Evolutionary conservation across 1,284 basidiomycete genomes (phyloP).

Genomic region (Anthracocystis walkeri): DNA sequence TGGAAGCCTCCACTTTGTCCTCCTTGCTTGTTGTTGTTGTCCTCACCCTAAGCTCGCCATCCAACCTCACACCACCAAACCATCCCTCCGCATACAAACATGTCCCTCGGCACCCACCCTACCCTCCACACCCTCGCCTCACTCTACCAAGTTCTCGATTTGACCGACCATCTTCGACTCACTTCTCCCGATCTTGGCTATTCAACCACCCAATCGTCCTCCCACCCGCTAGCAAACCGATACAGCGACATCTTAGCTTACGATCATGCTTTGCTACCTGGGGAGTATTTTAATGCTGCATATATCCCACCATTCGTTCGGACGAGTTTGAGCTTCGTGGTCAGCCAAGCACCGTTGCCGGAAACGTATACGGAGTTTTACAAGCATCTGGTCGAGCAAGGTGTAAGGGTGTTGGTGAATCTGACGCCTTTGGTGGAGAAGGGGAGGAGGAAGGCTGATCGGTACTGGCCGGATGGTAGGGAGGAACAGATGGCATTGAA

Average conservation of each 20-base stretch:
- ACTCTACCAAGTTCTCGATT: constrained; percentile 32
- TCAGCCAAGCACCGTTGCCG: constrained; percentile 91
- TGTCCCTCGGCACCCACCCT: constrained; percentile 24
- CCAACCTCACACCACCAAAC: too few relatives aligned
- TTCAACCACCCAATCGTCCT: constrained; percentile 10
- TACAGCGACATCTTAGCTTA: constrained; percentile 47
- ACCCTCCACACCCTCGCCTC: constrained; percentile 14
- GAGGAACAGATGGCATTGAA: constrained; percentile 14
- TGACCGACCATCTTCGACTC: constrained; percentile 32
- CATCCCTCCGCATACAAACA: constrained; percentile 2
- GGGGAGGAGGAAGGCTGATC: constrained; percentile 59
- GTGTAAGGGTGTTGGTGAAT: constrained; percentile 58
- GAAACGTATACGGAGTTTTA: constrained; percentile 91
- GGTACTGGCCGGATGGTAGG: constrained; percentile 56
- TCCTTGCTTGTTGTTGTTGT: too few relatives aligned
- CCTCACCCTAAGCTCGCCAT: too few relatives aligned
- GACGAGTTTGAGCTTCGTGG: constrained; percentile 78
- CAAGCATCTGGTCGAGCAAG: constrained; percentile 41
- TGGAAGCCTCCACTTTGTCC: neutral
- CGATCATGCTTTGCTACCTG: constrained; percentile 57
- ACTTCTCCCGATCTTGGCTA: constrained; percentile 26
- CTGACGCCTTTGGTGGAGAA: constrained; percentile 63
- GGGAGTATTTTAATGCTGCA: constrained; percentile 60
- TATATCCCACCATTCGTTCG: constrained; percentile 49
- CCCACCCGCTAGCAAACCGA: constrained; percentile 31